phyloP scores from a whole-genome alignment of 1,284 basidiomycete species.

The Microbotryum saponariae region DNA sequence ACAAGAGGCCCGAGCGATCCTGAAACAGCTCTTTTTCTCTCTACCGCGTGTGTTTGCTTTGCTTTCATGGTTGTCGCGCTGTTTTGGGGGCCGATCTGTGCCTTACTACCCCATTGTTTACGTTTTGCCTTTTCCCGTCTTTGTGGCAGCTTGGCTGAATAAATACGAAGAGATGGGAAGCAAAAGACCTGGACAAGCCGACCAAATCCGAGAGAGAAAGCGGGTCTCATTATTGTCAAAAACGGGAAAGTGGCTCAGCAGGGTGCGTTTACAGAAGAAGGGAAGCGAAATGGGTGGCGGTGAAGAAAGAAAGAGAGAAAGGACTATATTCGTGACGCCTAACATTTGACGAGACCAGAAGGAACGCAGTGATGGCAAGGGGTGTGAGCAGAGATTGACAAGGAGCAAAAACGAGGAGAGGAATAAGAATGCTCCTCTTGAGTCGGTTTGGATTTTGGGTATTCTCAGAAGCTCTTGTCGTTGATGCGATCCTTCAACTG shows the following conservation, averaged over 20 bases:
- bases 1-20: too few relatives aligned
- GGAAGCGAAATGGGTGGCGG: too few relatives aligned
- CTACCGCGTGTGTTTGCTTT: conserved; percentile 27
- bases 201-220: too few relatives aligned
- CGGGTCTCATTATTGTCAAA: too few relatives aligned
- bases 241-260: too few relatives aligned
- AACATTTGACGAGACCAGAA: too few relatives aligned
- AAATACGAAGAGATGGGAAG: background rate
- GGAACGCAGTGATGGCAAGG: too few relatives aligned
- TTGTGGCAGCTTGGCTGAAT: background rate
- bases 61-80: conserved; percentile 32
- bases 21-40: background rate
- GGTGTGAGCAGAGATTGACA: background rate
- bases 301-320: too few relatives aligned
- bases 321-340: too few relatives aligned
- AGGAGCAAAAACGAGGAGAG: background rate
- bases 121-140: background rate
- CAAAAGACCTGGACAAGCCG: background rate
- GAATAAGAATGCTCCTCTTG: background rate
- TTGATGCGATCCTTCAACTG: conserved; percentile 32
- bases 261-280: too few relatives aligned
- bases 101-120: conserved; percentile 9
- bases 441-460: background rate
- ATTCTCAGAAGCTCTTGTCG: conserved; percentile 27
- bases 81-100: conserved; percentile 21